A percentile compares a stretch with the other conserved stretches of the same genome.
Conservation (phyloP, 2,329 filamentous ascomycete genomes). For the Sporothrix schenckii region DNA sequence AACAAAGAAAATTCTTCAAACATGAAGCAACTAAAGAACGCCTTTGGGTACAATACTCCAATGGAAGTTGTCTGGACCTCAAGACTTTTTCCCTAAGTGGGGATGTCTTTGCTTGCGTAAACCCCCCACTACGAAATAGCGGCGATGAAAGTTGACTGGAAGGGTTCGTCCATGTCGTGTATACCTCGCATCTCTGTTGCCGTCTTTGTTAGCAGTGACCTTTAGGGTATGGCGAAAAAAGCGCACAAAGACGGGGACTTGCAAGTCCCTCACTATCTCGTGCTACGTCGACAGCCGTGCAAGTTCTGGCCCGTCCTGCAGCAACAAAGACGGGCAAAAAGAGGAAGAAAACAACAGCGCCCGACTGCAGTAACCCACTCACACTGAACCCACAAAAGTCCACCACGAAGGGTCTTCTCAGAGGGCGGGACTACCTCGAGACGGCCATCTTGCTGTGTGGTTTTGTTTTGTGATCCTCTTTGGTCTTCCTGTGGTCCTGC, state of each 20-base stretch:
- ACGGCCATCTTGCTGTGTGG: not conserved
- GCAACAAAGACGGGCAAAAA: not conserved
- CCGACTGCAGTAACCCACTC: constrained; percentile 18
- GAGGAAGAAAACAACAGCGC: not conserved
- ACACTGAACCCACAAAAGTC: constrained; percentile 8
- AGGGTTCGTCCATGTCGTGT: not conserved
- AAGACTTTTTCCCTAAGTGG: not conserved
- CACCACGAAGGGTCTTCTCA: not conserved
- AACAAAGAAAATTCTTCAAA: not conserved
- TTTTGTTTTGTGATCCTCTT: not conserved
- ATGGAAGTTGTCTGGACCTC: not conserved
- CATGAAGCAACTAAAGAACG: not conserved
- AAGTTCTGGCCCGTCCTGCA: not conserved
- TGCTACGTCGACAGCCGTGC: constrained; percentile 7
- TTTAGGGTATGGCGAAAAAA: not conserved
- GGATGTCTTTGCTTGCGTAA: not conserved
- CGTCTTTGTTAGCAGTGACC: not conserved
- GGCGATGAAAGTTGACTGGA: not conserved
- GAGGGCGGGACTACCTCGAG: not conserved
- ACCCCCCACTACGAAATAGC: not conserved
- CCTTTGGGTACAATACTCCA: not conserved
- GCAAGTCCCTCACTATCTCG: constrained; percentile 1
- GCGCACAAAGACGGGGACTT: not conserved
- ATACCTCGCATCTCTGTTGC: no score
- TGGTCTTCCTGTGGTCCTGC: not conserved